phyloP scores from a whole-genome alignment of 805 yeast genomes.

The Wickerhamomyces pijperi region DNA sequence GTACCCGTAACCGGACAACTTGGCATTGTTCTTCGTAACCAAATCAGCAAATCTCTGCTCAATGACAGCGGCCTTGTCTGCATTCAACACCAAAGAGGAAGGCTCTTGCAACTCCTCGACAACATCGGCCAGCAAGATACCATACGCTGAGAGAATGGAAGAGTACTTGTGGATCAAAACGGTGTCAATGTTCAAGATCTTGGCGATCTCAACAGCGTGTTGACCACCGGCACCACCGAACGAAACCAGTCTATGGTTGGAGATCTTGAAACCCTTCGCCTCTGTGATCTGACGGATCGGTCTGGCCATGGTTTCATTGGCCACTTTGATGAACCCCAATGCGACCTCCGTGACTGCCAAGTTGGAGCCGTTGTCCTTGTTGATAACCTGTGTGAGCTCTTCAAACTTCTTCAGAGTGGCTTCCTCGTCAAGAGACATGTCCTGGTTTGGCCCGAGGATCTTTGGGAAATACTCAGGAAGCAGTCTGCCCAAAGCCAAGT shows the following conservation, averaged over 20 bases:
- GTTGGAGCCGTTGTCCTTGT: constrained; percentile 26
- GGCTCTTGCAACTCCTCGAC: constrained; percentile 77
- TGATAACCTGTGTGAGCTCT: constrained; percentile 45
- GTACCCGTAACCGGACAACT: constrained; percentile 45
- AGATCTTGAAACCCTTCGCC: constrained; percentile 62
- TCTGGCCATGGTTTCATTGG: constrained; percentile 84
- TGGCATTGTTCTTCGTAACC: constrained; percentile 27
- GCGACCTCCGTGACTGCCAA: constrained; percentile 63
- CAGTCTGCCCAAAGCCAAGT: constrained; percentile 59
- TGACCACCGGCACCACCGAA: constrained; percentile 96
- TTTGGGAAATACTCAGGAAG: constrained; percentile 68
- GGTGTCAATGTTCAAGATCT: constrained; percentile 52
- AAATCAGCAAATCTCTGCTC: constrained; percentile 35
- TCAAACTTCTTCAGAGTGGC: constrained; percentile 38
- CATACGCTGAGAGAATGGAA: constrained; percentile 78
- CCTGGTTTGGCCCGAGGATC: constrained; percentile 73
- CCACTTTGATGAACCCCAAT: constrained; percentile 69
- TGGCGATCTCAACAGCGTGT: constrained; percentile 72
- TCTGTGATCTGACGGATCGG: constrained; percentile 81
- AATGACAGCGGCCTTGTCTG: constrained; percentile 23
- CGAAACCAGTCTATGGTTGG: constrained; percentile 63
- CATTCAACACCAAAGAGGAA: constrained; percentile 33
- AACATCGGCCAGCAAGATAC: constrained; percentile 79
- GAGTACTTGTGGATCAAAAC: constrained; percentile 75
- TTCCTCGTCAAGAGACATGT: constrained; percentile 54